Conservation (phyloP, 78 protist genomes). For the Ministeria vibrans region DNA sequence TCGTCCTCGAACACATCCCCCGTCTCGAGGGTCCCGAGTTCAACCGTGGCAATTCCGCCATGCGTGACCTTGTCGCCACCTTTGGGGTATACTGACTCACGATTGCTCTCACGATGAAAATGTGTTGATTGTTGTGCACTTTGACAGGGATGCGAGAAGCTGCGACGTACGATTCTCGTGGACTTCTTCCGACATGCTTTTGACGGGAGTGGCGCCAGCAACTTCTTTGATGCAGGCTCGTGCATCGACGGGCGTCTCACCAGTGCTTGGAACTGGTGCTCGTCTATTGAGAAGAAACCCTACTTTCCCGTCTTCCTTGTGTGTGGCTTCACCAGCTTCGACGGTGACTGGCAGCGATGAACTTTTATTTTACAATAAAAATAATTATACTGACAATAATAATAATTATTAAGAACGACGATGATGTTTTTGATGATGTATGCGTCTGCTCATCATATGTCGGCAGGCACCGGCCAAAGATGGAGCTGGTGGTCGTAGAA, state of each 20-base stretch:
- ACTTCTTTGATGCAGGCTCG: constrained; percentile 89
- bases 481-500: constrained; percentile 25
- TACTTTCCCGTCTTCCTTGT: constrained; percentile 68
- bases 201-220: constrained; percentile 61
- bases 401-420: too few species aligned
- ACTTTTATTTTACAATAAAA: background rate
- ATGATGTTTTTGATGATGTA: too few species aligned
- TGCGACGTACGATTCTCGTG: constrained; percentile 44
- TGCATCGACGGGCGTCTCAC: constrained; percentile 93
- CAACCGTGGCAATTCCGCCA: too few species aligned
- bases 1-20: constrained; percentile 27
- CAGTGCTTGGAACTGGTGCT: constrained; percentile 92
- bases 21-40: too few species aligned
- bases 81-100: too few species aligned
- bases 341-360: constrained; percentile 54
- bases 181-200: constrained; percentile 91
- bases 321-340: constrained; percentile 79
- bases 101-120: too few species aligned
- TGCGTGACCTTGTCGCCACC: too few species aligned
- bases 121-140: too few species aligned
- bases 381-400: too few species aligned
- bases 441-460: too few species aligned
- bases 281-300: constrained; percentile 53
- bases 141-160: too few species aligned
- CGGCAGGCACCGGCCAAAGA: too few species aligned